Percentiles rank a stretch among this genome's conserved stretches.
These are phyloP conservation scores for Echium plantagineum DNA, from an alignment of 257 asterid species.

Conservation along the genomic window DNA sequence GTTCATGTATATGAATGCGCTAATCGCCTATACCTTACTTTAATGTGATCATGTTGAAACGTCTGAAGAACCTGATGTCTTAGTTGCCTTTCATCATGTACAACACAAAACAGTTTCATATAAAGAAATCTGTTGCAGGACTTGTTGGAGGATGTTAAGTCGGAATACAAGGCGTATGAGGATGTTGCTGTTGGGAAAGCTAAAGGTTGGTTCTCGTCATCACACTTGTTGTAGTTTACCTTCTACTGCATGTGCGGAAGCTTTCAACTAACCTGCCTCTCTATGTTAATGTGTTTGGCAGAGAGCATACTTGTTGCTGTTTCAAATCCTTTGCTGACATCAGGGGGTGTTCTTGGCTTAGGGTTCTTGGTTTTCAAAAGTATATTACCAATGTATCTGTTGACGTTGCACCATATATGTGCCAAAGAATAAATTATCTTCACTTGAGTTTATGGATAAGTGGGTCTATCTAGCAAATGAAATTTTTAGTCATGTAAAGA, in stretches of 20 bases:
- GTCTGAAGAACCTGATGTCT: not conserved
- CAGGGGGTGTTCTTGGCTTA: conserved; percentile 59
- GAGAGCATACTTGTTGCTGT: conserved; percentile 67
- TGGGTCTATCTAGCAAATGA: not conserved
- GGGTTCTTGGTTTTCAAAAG: conserved; percentile 68
- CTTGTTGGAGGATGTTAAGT: conserved; percentile 60
- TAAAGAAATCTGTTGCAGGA: conserved; percentile 42
- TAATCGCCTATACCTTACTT: not conserved
- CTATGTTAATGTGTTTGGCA: conserved; percentile 23
- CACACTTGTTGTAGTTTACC: not conserved
- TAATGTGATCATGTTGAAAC: not conserved
- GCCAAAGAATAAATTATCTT: not conserved
- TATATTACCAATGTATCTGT: conserved; percentile 18
- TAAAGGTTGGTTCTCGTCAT: conserved; percentile 41
- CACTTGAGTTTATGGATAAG: not conserved
- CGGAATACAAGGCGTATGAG: conserved; percentile 63
- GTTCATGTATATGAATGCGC: too few relatives aligned
- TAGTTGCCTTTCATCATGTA: not conserved
- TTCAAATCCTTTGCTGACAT: conserved; percentile 46
- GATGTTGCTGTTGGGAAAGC: conserved; percentile 54
- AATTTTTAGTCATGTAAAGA: not conserved
- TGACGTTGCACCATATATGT: too few relatives aligned
- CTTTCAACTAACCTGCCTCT: conserved; percentile 3
- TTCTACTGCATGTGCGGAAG: not conserved
- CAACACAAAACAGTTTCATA: not conserved